A percentile compares a stretch with the other conserved stretches of the same genome.
Conservation (phyloP, 2,329 filamentous ascomycete genomes). For the Zymoseptoria ardabiliae region DNA sequence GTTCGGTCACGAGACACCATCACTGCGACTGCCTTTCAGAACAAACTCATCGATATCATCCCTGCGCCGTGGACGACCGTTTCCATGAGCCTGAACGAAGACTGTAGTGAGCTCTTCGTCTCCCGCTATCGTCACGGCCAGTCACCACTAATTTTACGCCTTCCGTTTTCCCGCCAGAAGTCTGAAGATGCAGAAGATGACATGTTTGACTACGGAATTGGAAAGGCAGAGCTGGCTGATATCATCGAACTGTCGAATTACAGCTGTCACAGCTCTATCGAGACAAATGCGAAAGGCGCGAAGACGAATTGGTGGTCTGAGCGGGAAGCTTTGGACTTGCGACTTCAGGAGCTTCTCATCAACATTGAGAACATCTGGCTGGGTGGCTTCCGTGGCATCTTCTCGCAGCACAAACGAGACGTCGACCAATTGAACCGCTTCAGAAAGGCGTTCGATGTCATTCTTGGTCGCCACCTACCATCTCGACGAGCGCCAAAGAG, state of each 20-base stretch:
- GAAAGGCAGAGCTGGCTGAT: slow-evolving; percentile 69
- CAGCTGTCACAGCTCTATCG: slow-evolving; percentile 67
- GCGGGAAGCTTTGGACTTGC: slow-evolving; percentile 68
- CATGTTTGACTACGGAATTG: slow-evolving; percentile 75
- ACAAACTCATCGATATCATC: slow-evolving; percentile 77
- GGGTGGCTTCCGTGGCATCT: slow-evolving; percentile 89
- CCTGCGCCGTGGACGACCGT: slow-evolving; percentile 77
- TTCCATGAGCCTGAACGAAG: slow-evolving; percentile 76
- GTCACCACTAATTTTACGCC: slow-evolving; percentile 74
- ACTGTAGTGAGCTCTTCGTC: slow-evolving; percentile 75
- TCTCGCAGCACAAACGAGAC: slow-evolving; percentile 63
- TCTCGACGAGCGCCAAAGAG: slow-evolving; percentile 58
- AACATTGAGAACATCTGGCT: slow-evolving; percentile 93
- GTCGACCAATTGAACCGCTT: slow-evolving; percentile 65
- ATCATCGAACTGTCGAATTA: slow-evolving; percentile 77
- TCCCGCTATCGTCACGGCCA: slow-evolving; percentile 72
- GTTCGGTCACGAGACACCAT: background rate
- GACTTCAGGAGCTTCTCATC: slow-evolving; percentile 68
- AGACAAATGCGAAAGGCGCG: slow-evolving; percentile 65
- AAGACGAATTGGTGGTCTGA: slow-evolving; percentile 86
- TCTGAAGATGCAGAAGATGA: slow-evolving; percentile 73
- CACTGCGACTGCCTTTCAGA: slow-evolving; percentile 54
- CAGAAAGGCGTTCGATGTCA: slow-evolving; percentile 66
- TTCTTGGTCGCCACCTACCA: slow-evolving; percentile 77
- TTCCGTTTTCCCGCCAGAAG: slow-evolving; percentile 77